Evolutionary conservation across 306 rosid species (phyloP).

Genomic region (Castanea crenata): DNA sequence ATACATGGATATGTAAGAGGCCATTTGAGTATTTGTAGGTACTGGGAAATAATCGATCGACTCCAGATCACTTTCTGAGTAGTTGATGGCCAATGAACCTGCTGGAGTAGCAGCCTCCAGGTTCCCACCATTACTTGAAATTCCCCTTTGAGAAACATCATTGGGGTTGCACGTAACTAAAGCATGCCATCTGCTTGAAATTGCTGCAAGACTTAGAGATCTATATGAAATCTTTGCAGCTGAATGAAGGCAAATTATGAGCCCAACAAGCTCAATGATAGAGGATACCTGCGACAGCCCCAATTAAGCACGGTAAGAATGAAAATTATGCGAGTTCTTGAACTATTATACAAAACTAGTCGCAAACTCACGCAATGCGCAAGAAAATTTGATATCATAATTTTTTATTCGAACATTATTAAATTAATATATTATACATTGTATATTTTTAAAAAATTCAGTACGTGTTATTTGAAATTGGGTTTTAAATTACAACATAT

Average conservation of each 20-base stretch:
- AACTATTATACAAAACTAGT: neutral
- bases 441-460: too few species aligned
- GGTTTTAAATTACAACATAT: too few species aligned
- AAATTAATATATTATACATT: too few species aligned
- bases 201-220: slow-evolving; percentile 42
- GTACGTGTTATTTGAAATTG: too few species aligned
- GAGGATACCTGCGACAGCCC: slow-evolving; percentile 33
- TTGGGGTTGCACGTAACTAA: slow-evolving; percentile 40
- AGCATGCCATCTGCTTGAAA: slow-evolving; percentile 55
- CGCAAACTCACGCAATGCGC: too few species aligned
- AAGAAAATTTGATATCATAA: too few species aligned
- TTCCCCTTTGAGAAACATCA: slow-evolving; percentile 10
- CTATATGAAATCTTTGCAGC: slow-evolving; percentile 50
- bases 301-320: neutral
- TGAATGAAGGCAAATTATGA: slow-evolving; percentile 40
- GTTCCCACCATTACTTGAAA: slow-evolving; percentile 5
- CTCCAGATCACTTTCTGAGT: slow-evolving; percentile 45
- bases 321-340: neutral
- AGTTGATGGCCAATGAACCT: slow-evolving; percentile 12
- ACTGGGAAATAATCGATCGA: slow-evolving; percentile 28
- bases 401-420: too few species aligned
- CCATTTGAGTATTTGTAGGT: slow-evolving; percentile 36
- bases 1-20: slow-evolving; percentile 36
- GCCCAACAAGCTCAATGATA: slow-evolving; percentile 41
- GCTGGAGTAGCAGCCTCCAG: neutral